phyloP scores from a whole-genome alignment of 441 rosid genomes.

The Erodium trifolium region DNA sequence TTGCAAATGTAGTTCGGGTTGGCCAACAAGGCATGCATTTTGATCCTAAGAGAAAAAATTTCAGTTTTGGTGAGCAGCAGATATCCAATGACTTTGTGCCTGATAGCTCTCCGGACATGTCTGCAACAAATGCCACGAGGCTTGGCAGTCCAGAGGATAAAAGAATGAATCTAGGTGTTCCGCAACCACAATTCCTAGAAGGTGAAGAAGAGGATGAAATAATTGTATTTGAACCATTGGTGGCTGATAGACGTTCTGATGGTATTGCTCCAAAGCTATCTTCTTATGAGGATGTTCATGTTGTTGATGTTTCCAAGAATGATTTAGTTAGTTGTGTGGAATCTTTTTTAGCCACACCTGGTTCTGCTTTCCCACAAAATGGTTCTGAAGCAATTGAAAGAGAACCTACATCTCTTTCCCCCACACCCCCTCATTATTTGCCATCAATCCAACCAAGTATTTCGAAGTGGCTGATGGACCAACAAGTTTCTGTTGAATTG shows the following conservation, averaged over 20 bases:
- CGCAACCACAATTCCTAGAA: conserved; percentile 3
- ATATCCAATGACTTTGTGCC: not conserved
- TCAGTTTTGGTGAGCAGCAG: conserved; percentile 9
- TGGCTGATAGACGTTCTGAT: not conserved
- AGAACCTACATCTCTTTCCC: not conserved
- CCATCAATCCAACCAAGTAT: conserved; percentile 11
- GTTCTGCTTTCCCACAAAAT: conserved; percentile 1
- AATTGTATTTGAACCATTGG: conserved; percentile 15
- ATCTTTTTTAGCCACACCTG: not conserved
- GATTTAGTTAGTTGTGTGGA: not conserved
- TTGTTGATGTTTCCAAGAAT: not conserved
- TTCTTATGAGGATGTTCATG: conserved; percentile 4
- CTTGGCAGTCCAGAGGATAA: conserved; percentile 4
- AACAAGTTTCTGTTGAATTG: conserved; percentile 9
- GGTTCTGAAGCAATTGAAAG: not conserved
- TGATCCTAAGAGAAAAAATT: conserved; percentile 13
- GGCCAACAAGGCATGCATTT: conserved; percentile 1
- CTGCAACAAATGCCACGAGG: conserved; percentile 3
- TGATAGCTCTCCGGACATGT: not conserved
- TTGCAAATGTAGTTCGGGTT: conserved; percentile 11
- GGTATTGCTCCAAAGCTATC: not conserved
- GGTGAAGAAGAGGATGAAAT: conserved; percentile 21
- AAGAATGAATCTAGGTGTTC: not conserved
- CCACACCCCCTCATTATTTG: conserved; percentile 6
- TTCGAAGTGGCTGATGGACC: conserved; percentile 14